Percentiles rank a stretch among this genome's conserved stretches.
These are phyloP conservation scores for Colletotrichum cereale DNA, from an alignment of 2,329 filamentous ascomycete species.

Conservation along the genomic window DNA sequence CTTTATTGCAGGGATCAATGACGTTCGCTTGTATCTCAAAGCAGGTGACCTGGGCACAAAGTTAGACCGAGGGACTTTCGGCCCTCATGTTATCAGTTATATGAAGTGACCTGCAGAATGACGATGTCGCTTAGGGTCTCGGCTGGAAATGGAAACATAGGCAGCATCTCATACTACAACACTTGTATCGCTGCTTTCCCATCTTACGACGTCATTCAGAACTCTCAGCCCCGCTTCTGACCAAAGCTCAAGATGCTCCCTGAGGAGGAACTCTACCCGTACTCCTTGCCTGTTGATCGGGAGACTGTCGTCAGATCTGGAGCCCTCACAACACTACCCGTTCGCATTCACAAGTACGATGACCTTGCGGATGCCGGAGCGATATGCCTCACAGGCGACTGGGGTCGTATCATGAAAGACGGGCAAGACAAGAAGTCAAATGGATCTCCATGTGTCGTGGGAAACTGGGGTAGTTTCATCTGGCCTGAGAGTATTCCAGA, in stretches of 20 bases:
- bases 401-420: conserved; percentile 5
- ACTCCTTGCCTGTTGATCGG: not conserved
- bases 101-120: not conserved
- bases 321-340: not conserved
- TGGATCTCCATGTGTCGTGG: not conserved
- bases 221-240: not conserved
- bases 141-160: not conserved
- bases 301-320: not conserved
- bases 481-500: conserved; percentile 1
- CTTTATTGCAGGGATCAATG: not conserved
- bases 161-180: not conserved
- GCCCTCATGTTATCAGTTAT: not conserved
- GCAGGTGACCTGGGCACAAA: not conserved
- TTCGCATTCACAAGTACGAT: not conserved
- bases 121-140: not conserved
- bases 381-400: not conserved
- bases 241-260: not conserved
- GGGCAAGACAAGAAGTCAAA: conserved; percentile 6
- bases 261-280: not conserved
- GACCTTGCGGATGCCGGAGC: not conserved
- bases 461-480: conserved; percentile 4
- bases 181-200: not conserved
- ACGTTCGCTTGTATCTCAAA: not conserved
- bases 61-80: not conserved
- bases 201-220: not conserved